Percentiles rank a stretch among this genome's conserved stretches.
These are phyloP conservation scores for Ogataea ganodermae DNA, from an alignment of 805 yeast species.

Conservation along the genomic window DNA sequence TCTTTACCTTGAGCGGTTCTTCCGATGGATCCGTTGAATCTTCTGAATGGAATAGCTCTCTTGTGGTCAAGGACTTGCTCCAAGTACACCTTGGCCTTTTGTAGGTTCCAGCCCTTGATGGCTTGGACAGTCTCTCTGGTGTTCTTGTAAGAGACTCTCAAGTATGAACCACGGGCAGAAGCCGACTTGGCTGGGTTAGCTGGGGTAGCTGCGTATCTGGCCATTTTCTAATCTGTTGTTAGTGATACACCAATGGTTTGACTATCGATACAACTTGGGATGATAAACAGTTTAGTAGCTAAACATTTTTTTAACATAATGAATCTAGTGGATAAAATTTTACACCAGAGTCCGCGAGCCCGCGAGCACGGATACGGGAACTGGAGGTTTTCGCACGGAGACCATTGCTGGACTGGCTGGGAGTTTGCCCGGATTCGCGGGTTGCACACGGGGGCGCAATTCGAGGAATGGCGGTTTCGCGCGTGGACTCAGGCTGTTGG, in stretches of 20 bases:
- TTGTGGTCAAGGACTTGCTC: constrained; percentile 95
- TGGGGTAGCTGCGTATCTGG: constrained; percentile 99
- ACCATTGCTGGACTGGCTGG: background rate
- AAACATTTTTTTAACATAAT: constrained; percentile 2
- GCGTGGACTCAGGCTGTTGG: background rate
- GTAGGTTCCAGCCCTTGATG: constrained; percentile 95
- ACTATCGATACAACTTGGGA: constrained; percentile 16
- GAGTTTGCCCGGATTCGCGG: background rate
- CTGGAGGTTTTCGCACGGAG: background rate
- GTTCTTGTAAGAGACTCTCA: constrained; percentile 99
- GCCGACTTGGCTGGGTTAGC: constrained; percentile 99
- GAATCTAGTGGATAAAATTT: constrained; percentile 13
- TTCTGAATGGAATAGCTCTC: constrained; percentile 99
- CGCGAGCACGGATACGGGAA: background rate
- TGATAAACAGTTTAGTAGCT: constrained; percentile 3
- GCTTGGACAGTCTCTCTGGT: constrained; percentile 99
- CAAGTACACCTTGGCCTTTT: constrained; percentile 94
- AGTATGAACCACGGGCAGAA: constrained; percentile 98
- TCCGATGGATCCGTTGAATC: constrained; percentile 95
- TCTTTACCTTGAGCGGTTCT: constrained; percentile 99
- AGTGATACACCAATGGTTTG: constrained; percentile 11
- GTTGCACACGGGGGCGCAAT: background rate
- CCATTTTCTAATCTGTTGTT: constrained; percentile 55
- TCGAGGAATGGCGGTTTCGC: too few relatives aligned
- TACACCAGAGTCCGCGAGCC: background rate